Evolutionary conservation across 495 filamentous ascomycete species (phyloP), one percentile per base, ranked within the genome.

Genomic region (Hypomontagnella submonticulosa): DNA sequence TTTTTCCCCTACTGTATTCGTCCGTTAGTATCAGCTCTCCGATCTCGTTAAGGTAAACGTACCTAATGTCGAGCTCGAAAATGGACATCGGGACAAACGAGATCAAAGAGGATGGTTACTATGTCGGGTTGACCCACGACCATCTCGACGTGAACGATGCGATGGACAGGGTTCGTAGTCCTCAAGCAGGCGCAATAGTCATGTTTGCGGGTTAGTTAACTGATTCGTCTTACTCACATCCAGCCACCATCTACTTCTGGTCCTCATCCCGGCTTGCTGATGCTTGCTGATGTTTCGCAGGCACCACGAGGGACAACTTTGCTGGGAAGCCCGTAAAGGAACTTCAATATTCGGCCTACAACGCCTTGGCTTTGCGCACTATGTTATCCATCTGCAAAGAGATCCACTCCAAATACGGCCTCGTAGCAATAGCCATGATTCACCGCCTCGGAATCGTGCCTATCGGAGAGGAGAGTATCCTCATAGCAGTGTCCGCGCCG

Each of bases 301-400:
- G 95, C 47, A 97, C 93, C 16, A 98, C 95, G 8, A 85, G 95
- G 41, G 87, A 97, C 76, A 89, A 86, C 72, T 97, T 97, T 79
- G 81, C 83, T 42, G 78, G 77, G 55, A 89, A 90, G 58, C 78
- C 90, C 10, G 95, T 99, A 59, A 81, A 85, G 1, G 84, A 90
- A 37, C 88, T 98, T 2, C 81, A 87, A 48, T 98, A 98, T 79
- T 89, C 88, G 2, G 82, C 91, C n/a, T 99, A 98, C 75, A 77
- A 82, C 3, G 84, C 88, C 0, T 85, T 91, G 0, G 91, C 93
- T 5, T 81, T 98, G 8, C 84, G 86, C 58, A 92, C 92, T 1
- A 87, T 99, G 68, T 69, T 85, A 3, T 66, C 72, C 19, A 97
- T 99, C 69, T 89, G 88, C 54, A 74, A 77, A 38, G 66, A 77